Base-by-base conservation (phyloP, 225 moss, liverwort and hornwort species). In the Physcomitrellopsis africana region DNA sequence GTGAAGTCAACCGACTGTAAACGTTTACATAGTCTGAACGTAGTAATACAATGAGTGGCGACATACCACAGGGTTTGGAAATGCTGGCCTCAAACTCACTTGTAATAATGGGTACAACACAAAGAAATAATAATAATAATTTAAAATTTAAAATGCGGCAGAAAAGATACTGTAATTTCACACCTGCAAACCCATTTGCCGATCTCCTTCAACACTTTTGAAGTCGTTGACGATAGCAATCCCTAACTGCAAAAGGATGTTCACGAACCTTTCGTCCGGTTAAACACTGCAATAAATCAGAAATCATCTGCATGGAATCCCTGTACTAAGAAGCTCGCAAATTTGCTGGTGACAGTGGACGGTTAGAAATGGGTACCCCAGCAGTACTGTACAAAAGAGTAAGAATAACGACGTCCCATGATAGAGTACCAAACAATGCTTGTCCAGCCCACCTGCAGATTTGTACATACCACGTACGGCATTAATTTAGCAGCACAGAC, bases 181-280 rank as follows among this genome's bases (percentile, higher is more conserved):
- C 65, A 96, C 96, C 94, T 96, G 94, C 78, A 97, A 82, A 67
- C 96, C 96, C 94, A 97, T 92, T 0, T 88, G 47, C 79, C 89
- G 91, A 79, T 97, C 96, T 53, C 96, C 96, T 80, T 97, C 96
- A 60, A 97, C 82, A 64, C 96, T 97, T 77, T 97, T 97, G 79
- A 97, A 97, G 59, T 97, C 96, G 73, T 97, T 97, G 72, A 97
- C 87, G 44, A 97, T 97, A 51, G 96, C 96, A 77, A 97, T 97
- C 70, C 96, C 96, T 67, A 97, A 82, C 96, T 96, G 90, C 74
- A 79, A 51, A 65, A 81, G 56, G 55, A 65, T 60, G 29, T 63
- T 41, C 47, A 61, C 70, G 5, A 55, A 9, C 43, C n/a, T 47
- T 65, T 60, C 55, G 62, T 9, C 47, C 56, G 8, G 37, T 29